phyloP scores from a whole-genome alignment of 495 filamentous ascomycete genomes.

The Neurospora intermedia region DNA sequence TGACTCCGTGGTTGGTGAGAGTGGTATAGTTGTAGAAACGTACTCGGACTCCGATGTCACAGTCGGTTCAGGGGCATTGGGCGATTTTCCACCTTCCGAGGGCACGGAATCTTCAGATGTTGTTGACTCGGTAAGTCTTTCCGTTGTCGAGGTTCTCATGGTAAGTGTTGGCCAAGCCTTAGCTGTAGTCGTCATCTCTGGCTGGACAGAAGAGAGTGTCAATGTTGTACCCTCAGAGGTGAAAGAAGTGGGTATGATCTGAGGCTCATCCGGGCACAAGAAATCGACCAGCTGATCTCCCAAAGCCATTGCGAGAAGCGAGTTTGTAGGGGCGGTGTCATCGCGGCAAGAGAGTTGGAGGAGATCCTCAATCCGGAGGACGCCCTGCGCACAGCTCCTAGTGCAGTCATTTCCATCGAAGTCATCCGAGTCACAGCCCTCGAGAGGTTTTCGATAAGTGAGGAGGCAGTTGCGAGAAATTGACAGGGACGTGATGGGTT shows the following conservation, averaged over 20 bases:
- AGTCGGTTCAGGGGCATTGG: not conserved
- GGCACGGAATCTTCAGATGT: not conserved
- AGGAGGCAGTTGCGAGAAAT: not conserved
- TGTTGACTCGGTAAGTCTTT: not conserved
- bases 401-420: not conserved
- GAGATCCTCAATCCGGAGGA: not conserved
- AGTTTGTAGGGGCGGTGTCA: not conserved
- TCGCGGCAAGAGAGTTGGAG: not conserved
- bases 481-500: not conserved
- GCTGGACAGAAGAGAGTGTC: not conserved
- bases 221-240: not conserved
- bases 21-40: not conserved
- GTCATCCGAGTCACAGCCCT: not conserved
- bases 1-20: not conserved
- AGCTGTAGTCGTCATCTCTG: not conserved
- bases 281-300: not conserved
- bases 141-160: not conserved
- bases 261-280: not conserved
- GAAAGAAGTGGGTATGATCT: not conserved
- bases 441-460: not conserved
- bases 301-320: not conserved
- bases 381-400: not conserved
- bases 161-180: not conserved
- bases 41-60: not conserved
- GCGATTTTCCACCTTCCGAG: not conserved